Evolutionary conservation across 2,329 filamentous ascomycete species (phyloP), one percentile per base, ranked within the genome.

Genomic region (Fusarium hainanense): DNA sequence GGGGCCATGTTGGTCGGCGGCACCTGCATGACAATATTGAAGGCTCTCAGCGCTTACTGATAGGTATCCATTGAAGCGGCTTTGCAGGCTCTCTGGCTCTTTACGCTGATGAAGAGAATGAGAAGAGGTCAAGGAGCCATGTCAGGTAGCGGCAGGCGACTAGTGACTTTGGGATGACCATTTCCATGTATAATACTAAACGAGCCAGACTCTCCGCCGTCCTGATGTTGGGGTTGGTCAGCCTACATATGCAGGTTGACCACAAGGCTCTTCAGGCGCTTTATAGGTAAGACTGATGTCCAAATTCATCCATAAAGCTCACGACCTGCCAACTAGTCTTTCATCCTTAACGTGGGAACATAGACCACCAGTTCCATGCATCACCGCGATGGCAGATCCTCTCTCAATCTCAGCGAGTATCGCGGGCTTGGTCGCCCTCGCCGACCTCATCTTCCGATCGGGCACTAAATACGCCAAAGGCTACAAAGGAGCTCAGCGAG

Each of bases 301-400:
- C 2, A 10, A 0, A 18, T 0, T 0, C 32, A 8, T 18, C 6
- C 0, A 37, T 37, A 18, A 37, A 37, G 32, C 32, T 6, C 5
- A 11, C 0, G 1, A n/a, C 9, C 32, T n/a, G 32, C 9, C 32
- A 18, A 3, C 5, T 1, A 18, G 9, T 18, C 32, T 18, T 18
- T 34, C 8, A 18, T 10, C 4, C 16, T 34, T 18, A 0, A 16
- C 32, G 0, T 8, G 16, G 10, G 18, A 34, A 2, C 4, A 18
- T 18, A 34, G 1, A 18, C 6, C 9, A 18, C 16, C 8, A 34
- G 16, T 34, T 18, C 2, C 5, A 37, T 18, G 34, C 16, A 11
- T n/a, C 34, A 10, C 0, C 9, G 9, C 9, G 16, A 37, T 37
- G 34, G 34, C 34, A n/a, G 34, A 37, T n/a, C 34, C 34, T 1